Percentiles rank a stretch among this genome's conserved stretches.
These are phyloP conservation scores for Alternaria sp. DNA, from an alignment of 2,329 filamentous ascomycete species.

Conservation along the genomic window DNA sequence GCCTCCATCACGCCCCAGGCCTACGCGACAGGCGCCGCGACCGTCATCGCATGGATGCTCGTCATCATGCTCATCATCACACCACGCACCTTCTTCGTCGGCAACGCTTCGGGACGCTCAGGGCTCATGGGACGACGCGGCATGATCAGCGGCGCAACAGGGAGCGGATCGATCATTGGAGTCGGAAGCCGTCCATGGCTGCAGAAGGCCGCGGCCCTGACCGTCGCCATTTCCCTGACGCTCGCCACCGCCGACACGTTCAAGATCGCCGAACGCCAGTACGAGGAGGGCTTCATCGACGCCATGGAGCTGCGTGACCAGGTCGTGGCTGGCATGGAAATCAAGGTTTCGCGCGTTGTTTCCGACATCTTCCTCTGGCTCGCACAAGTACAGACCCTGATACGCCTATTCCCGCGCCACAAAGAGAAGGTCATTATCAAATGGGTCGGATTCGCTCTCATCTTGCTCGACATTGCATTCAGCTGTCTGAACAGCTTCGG, in stretches of 20 bases:
- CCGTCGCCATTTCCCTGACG: conserved; percentile 80
- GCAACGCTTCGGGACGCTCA: conserved; percentile 68
- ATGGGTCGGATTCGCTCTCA: conserved; percentile 95
- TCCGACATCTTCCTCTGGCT: conserved; percentile 98
- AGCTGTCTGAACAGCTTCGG: conserved; percentile 89
- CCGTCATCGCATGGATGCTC: conserved; percentile 88
- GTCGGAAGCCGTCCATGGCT: conserved; percentile 93
- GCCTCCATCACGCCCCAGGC: conserved; percentile 91
- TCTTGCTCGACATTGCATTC: conserved; percentile 88
- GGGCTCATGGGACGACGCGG: conserved; percentile 81
- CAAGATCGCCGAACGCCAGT: conserved; percentile 80
- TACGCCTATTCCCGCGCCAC: conserved; percentile 92
- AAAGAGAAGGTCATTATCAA: conserved; percentile 99
- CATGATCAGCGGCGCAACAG: conserved; percentile 79
- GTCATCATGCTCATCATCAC: conserved; percentile 94
- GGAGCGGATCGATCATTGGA: conserved; percentile 70
- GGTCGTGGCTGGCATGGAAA: conserved; percentile 83
- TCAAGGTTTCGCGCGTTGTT: conserved; percentile 89
- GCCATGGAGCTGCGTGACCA: conserved; percentile 75
- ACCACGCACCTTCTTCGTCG: conserved; percentile 90
- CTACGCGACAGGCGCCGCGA: conserved; percentile 90
- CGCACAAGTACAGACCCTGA: conserved; percentile 94
- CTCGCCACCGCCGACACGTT: conserved; percentile 95
- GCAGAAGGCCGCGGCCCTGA: conserved; percentile 72
- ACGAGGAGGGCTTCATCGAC: conserved; percentile 79